Base-by-base conservation (phyloP, 1,139 yeast species). In the Ashbya aceris region DNA sequence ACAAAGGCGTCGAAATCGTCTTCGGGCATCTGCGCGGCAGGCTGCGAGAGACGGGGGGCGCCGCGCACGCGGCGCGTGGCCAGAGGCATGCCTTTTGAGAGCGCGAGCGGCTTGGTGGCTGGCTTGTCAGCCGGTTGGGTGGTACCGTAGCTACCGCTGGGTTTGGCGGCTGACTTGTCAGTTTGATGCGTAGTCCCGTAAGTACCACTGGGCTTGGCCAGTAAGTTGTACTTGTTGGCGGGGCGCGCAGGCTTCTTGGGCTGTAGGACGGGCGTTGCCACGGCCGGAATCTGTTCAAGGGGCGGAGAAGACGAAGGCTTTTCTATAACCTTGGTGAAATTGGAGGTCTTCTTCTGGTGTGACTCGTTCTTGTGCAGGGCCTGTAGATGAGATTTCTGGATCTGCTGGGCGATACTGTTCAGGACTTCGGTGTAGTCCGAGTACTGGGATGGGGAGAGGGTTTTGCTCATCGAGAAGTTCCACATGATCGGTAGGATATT, bases 401-500 rank as follows among this genome's bases (percentile, higher is more conserved):
- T 62, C n/a, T 55, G 56, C 13, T 45, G 50, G 0, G 71, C 55
- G 10, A 69, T 59, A 11, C 49, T 58, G 41, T 69, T 67, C 27
- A 70, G 65, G 3, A 58, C 59, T 7, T 52, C 56, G 44, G 65
- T 61, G 41, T 67, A 67, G 11, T 52, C 54, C 27, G 60, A 50
- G 53, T 73, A 76, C 47, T 73, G 72, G 3, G 53, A 47, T 9
- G 66, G 58, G 13, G 64, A 63, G 34, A 75, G 53, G n/a, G 70
- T 64, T 2, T 71, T 56, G 7, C 76, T 67, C 61, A 74, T 66
- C 2, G 77, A 65, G 45, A 72, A 63, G 10, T 61, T 59, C 66
- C 76, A 67, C 20, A 76, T 51, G 36, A 70, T 68, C 1, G 81
- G 80, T 6, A 74, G 60, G 30, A 68, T 65, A 8, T 67, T 66